These are phyloP conservation scores for Ophiosphaerella narmari DNA, from an alignment of 2,329 filamentous ascomycete genomes.

Conservation along the genomic window DNA sequence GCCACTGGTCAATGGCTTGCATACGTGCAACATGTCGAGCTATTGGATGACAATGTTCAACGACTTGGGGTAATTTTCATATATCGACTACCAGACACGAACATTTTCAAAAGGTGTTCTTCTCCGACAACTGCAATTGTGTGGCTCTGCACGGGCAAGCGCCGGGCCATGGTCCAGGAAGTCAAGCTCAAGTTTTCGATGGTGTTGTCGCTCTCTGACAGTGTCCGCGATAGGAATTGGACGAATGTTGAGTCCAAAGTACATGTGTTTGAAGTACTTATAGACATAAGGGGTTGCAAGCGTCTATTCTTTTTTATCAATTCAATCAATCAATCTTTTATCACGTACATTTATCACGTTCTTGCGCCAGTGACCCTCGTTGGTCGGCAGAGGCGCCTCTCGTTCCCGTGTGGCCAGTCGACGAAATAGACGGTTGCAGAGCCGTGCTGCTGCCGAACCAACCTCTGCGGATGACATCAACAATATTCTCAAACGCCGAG, in stretches of 20 bases:
- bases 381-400: too few relatives aligned
- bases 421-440: too few relatives aligned
- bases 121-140: constrained; percentile 78
- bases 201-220: constrained; percentile 12
- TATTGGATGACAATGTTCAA: constrained; percentile 40
- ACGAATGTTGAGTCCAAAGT: constrained; percentile 61
- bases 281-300: constrained; percentile 73
- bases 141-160: background rate
- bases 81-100: constrained; percentile 72
- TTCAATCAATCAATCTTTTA: too few relatives aligned
- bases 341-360: too few relatives aligned
- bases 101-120: constrained; percentile 71
- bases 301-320: too few relatives aligned
- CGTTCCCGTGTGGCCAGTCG: too few relatives aligned
- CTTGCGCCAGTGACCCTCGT: too few relatives aligned
- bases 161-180: constrained; percentile 15
- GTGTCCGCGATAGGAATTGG: constrained; percentile 8
- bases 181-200: constrained; percentile 17
- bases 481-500: constrained; percentile 92
- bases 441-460: constrained; percentile 73
- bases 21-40: constrained; percentile 62
- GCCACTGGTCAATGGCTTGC: constrained; percentile 68
- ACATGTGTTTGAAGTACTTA: constrained; percentile 67
- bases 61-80: constrained; percentile 73
- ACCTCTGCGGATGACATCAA: constrained; percentile 94